Evolutionary conservation across 495 filamentous ascomycete genomes (phyloP).

Genomic region (Hypoxylon cercidicola): DNA sequence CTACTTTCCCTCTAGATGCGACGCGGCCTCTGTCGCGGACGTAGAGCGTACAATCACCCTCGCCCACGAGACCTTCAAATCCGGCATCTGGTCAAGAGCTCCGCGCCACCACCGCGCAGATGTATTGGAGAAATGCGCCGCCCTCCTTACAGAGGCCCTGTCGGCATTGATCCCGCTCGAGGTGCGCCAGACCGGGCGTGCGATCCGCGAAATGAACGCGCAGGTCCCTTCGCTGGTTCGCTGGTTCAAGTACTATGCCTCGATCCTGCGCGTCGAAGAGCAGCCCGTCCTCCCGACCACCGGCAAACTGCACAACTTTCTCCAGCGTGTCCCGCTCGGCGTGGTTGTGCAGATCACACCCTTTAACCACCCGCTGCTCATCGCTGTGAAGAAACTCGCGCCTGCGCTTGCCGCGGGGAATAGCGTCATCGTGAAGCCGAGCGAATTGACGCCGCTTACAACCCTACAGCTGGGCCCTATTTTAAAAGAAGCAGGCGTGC

Average conservation of each 20-base stretch:
- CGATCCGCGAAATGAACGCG: constrained; percentile 71
- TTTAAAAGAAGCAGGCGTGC: constrained; percentile 64
- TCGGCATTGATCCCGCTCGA: constrained; percentile 65
- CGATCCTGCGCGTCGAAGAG: constrained; percentile 68
- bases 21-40: constrained; percentile 61
- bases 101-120: constrained; percentile 63
- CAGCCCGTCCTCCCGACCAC: constrained; percentile 68
- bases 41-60: constrained; percentile 57
- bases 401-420: constrained; percentile 72
- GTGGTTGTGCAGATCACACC: constrained; percentile 73
- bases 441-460: constrained; percentile 68
- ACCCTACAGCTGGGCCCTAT: constrained; percentile 62
- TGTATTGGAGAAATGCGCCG: constrained; percentile 66
- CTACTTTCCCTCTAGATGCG: constrained; percentile 52
- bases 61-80: constrained; percentile 60
- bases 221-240: constrained; percentile 69
- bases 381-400: constrained; percentile 71
- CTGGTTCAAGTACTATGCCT: constrained; percentile 74
- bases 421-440: constrained; percentile 69
- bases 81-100: constrained; percentile 67
- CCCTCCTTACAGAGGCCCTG: constrained; percentile 59
- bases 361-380: constrained; percentile 72
- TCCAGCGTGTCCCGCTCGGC: constrained; percentile 68
- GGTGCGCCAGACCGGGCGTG: constrained; percentile 69
- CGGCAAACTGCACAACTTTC: constrained; percentile 69